Base-by-base conservation (phyloP, 108 stramenopile species). In the Cyclotella choctawhatcheeana region DNA sequence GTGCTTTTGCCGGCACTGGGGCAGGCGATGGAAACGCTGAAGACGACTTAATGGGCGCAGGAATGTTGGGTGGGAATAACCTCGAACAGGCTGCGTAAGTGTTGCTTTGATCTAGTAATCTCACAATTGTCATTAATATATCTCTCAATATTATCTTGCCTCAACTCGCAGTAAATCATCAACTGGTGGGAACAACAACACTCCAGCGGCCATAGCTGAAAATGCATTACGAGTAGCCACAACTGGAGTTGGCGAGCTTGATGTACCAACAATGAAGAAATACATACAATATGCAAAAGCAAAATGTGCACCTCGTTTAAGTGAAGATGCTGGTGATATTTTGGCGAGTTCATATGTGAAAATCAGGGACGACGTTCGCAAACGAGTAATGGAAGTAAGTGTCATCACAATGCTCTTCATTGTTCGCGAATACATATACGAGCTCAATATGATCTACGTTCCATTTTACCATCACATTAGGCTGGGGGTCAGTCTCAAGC, bases 251-350 rank as follows among this genome's bases (percentile, higher is more conserved):
- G 97, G 95, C 32, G 97, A 96, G 51, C 82, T 99, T 10, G 94
- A 91, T 70, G 85, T 97, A 27, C 76, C 90, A n/a, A 86, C 94
- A 56, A 94, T 99, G 92, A 98, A 98, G 71, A 97, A 98, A 73
- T 99, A 92, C 81, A 88, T 99, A 72, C 92, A 96, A 70, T 99
- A 98, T 83, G 96, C 96, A 82, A 93, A 97, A 34, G 69, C 88
- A 7, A 91, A 89, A 64, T 98, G 97, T 56, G 74, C 92, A 18
- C 98, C 99, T 17, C 77, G 91, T 16, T 82, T 99, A 29, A 89
- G 92, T 29, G 93, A 88, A 60, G 92, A 95, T 61, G 93, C 98
- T 2, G 93, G 94, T 40, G 84, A 94, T 58, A 83, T 93, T 22
- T 75, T 98, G 59, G 84, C 91, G 14, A 90, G 89, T 58, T 83